Conservation (phyloP, 2,329 filamentous ascomycete genomes). For the Xylariaceae sp. region DNA sequence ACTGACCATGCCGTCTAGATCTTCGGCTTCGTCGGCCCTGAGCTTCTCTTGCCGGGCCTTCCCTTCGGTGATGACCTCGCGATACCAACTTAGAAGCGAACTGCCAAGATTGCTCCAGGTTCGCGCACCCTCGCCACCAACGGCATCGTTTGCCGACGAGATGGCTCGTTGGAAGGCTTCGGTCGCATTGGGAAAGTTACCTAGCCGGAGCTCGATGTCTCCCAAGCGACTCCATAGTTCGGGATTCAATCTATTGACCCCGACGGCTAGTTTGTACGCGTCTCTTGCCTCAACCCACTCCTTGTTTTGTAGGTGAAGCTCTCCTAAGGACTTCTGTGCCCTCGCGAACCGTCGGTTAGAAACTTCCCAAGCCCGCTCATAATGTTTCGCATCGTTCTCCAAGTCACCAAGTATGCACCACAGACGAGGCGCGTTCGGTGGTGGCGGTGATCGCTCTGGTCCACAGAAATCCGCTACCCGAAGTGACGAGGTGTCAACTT, state of each 20-base stretch:
- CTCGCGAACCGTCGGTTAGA: conserved; percentile 77
- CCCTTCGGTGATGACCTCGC: conserved; percentile 42
- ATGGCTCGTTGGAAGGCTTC: conserved; percentile 82
- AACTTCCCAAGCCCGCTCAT: conserved; percentile 82
- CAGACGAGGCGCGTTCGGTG: conserved; percentile 77
- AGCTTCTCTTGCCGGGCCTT: conserved; percentile 19
- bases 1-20: conserved; percentile 23
- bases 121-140: conserved; percentile 84
- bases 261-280: conserved; percentile 73
- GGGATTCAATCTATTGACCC: conserved; percentile 75
- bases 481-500: conserved; percentile 54
- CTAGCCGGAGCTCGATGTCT: conserved; percentile 77
- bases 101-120: conserved; percentile 94
- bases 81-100: conserved; percentile 68
- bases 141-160: conserved; percentile 49
- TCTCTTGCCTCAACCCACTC: conserved; percentile 67
- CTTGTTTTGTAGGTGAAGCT: conserved; percentile 65
- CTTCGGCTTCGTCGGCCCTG: conserved; percentile 15
- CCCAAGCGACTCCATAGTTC: conserved; percentile 87
- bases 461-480: conserved; percentile 53
- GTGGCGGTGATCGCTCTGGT: conserved; percentile 63
- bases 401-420: conserved; percentile 94
- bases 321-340: conserved; percentile 81
- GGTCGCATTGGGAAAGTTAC: conserved; percentile 71
- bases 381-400: conserved; percentile 68